Evolutionary conservation across 805 yeast species (phyloP).

Genomic region (Yamadazyma akitaensis): DNA sequence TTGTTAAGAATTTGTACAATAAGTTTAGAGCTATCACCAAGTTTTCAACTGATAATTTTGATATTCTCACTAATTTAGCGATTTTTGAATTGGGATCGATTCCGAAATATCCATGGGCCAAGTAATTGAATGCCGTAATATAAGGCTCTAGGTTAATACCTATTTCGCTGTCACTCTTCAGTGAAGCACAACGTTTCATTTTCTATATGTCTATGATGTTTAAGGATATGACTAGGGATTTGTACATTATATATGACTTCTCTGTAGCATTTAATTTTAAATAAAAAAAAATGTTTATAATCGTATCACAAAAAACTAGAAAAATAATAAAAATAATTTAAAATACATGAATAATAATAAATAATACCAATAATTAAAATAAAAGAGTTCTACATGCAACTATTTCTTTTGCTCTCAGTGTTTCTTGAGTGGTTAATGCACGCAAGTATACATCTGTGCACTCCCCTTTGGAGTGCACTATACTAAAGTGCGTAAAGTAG

Average conservation of each 20-base stretch:
- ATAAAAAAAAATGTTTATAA: background rate
- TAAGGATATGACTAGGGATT: background rate
- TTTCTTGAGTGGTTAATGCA: background rate
- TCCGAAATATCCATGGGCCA: background rate
- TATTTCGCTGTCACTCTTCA: background rate
- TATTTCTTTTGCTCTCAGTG: background rate
- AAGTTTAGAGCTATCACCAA: slow-evolving; percentile 11
- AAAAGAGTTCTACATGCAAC: slow-evolving; percentile 1
- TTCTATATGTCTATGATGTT: background rate
- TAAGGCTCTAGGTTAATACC: background rate
- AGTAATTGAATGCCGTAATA: slow-evolving; percentile 1
- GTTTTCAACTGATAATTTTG: slow-evolving; percentile 12
- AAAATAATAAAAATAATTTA: background rate
- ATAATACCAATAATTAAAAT: background rate
- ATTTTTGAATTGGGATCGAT: background rate
- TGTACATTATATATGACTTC: background rate
- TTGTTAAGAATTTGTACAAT: slow-evolving; percentile 9
- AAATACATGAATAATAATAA: background rate
- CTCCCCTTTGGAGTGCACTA: too few relatives aligned
- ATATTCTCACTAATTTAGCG: slow-evolving; percentile 9
- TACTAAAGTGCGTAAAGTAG: background rate
- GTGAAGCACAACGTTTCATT: background rate
- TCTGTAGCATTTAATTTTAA: background rate
- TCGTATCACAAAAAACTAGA: too few relatives aligned
- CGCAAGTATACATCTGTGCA: background rate